phyloP scores from a whole-genome alignment of 2,329 filamentous ascomycete species.

The Cladosporium phlei region DNA sequence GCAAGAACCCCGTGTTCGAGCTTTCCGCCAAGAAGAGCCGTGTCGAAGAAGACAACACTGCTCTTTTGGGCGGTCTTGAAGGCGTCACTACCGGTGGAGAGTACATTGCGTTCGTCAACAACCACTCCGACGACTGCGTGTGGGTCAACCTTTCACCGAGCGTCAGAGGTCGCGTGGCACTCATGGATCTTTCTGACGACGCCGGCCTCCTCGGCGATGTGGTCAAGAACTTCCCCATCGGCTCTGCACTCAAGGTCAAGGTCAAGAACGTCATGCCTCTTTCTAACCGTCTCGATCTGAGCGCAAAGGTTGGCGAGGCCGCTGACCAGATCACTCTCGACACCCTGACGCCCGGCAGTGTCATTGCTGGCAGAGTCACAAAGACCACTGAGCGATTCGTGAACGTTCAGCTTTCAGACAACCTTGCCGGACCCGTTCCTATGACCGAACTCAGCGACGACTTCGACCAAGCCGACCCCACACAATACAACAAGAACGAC shows the following conservation, averaged over 20 bases:
- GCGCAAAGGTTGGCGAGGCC: constrained; percentile 31
- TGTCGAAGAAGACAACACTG: constrained; percentile 43
- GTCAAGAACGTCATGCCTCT: constrained; percentile 69
- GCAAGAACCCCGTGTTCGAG: constrained; percentile 76
- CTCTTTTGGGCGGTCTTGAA: constrained; percentile 61
- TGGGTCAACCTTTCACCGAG: constrained; percentile 91
- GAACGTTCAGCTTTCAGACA: constrained; percentile 78
- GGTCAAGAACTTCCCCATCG: constrained; percentile 75
- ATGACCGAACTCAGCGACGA: constrained; percentile 82
- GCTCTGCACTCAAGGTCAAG: constrained; percentile 77
- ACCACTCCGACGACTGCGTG: constrained; percentile 69
- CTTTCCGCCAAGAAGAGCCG: constrained; percentile 67
- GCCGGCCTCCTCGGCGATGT: constrained; percentile 72
- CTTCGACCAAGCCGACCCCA: constrained; percentile 72
- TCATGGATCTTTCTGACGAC: constrained; percentile 83
- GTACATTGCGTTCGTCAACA: constrained; percentile 85
- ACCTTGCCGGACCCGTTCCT: constrained; percentile 72
- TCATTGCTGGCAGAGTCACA: constrained; percentile 77
- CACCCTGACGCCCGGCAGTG: constrained; percentile 70
- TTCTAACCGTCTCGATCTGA: constrained; percentile 73
- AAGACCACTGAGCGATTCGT: constrained; percentile 80
- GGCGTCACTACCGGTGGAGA: constrained; percentile 67
- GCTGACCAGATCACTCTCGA: constrained; percentile 60
- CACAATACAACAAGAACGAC: constrained; percentile 74
- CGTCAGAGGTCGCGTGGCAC: constrained; percentile 75